Conservation (phyloP, 2,329 filamentous ascomycete species). For the Escovopsis sp. region DNA sequence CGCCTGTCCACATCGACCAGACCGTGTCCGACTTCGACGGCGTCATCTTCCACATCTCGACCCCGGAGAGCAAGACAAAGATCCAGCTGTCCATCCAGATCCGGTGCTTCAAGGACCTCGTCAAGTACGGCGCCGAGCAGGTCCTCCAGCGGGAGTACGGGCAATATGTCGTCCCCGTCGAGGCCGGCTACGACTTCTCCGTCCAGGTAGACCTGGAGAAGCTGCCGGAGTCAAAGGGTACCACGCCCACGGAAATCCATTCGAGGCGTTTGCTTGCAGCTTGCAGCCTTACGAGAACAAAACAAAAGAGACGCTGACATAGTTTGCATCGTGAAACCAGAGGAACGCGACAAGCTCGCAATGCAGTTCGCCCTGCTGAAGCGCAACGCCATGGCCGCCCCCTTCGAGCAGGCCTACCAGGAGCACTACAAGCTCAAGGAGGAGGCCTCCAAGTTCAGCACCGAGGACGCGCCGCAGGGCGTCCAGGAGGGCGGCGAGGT, state of each 20-base stretch:
- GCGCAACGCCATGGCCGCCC: constrained; percentile 96
- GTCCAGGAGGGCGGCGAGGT: constrained; percentile 79
- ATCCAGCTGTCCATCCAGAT: constrained; percentile 92
- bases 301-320: neutral
- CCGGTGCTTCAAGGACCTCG: constrained; percentile 84
- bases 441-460: constrained; percentile 82
- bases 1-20: constrained; percentile 86
- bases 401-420: constrained; percentile 92
- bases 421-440: constrained; percentile 79
- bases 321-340: no score
- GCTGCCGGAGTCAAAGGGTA: constrained; percentile 68
- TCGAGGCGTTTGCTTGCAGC: neutral
- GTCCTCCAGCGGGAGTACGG: constrained; percentile 93
- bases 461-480: constrained; percentile 85
- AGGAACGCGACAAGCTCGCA: constrained; percentile 75
- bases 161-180: constrained; percentile 72
- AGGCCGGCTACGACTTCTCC: constrained; percentile 92
- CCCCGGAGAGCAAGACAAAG: constrained; percentile 82
- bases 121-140: constrained; percentile 82
- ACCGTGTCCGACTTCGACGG: constrained; percentile 98
- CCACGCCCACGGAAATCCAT: no score
- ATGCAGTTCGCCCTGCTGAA: constrained; percentile 82
- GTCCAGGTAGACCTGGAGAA: constrained; percentile 78
- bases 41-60: constrained; percentile 96
- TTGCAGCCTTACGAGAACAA: neutral